Evolutionary conservation across 352 stramenopile species (phyloP), one percentile per base, ranked within the genome.

Genomic region (Pythium brassicae): DNA sequence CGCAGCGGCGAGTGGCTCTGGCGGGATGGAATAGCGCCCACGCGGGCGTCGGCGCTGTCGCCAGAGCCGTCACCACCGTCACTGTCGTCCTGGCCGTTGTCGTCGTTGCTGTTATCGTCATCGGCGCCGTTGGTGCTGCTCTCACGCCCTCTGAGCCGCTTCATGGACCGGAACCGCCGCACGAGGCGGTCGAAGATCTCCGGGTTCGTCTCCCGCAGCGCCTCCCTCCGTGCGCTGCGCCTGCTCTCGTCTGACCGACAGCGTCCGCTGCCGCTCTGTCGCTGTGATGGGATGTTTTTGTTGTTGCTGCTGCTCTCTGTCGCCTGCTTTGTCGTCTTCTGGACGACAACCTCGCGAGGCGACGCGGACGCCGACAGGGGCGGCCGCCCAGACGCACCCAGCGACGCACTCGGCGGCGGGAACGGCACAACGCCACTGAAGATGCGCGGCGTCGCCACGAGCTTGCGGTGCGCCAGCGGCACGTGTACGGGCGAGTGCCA

Each of bases 401-500:
- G n/a, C n/a, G 52, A 44, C 9, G 63, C 55, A 23, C 56, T 50
- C 3, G 72, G 57, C 0, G 72, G 74, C 32, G 65, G 65, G 40
- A 78, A 76, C 4, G 72, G 76, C 1, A 61, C 64, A 12, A 83
- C 65, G 4, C 60, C 48, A 32, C 66, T 62, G 53, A 88, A 83
- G 45, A 84, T 72, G 42, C 63, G 65, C 3, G 72, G 74, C 1
- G 72, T 50, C 22, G 76, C 56, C 49, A 91, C 74, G 34, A 86
- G 55, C 43, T 91, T 91, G 47, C 78, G 76, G 62, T 88, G 80
- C 1, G 69, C 39, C 2, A 91, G 56, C 9, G 81, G 76, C 0
- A 89, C 74, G n/a, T 78, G 74, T 17, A 88, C 54, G 2, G 68
- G 76, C 2, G 81, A 76, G 39, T 87, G 61, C 81, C 81, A 91